phyloP scores from a whole-genome alignment of 176 grass and related monocot species.

The Coix lacrymajobi region DNA sequence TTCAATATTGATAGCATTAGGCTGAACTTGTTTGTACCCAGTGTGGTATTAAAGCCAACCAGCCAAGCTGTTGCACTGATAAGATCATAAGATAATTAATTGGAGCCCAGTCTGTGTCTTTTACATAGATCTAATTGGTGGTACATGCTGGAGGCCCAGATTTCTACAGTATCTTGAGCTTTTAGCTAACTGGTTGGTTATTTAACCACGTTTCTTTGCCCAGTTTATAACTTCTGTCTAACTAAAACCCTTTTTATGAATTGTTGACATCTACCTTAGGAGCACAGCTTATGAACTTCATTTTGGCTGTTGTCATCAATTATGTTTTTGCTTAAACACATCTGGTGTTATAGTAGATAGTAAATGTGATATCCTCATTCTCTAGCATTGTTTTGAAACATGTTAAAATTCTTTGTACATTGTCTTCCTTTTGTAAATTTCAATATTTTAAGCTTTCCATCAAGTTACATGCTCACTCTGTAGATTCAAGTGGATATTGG shows the following conservation, averaged over 20 bases:
- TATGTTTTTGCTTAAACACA: neutral
- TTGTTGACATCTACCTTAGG: neutral
- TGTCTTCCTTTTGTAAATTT: neutral
- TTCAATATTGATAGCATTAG: neutral
- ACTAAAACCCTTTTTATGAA: neutral
- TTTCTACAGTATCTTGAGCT: neutral
- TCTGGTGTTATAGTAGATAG: neutral
- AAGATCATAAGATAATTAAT: neutral
- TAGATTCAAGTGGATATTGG: conserved; percentile 96
- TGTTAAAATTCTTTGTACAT: neutral
- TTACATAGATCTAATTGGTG: neutral
- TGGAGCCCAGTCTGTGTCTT: neutral
- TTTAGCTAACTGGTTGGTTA: neutral
- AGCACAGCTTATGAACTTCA: neutral
- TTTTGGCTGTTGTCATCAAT: neutral
- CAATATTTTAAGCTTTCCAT: neutral
- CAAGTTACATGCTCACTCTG: conserved; percentile 16
- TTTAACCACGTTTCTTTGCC: neutral
- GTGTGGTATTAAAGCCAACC: neutral
- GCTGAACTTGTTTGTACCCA: neutral
- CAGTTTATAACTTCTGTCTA: neutral
- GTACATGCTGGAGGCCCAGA: neutral
- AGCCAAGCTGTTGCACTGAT: neutral
- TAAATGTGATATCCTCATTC: conserved; percentile 1
- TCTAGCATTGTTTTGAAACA: neutral